Conservation (phyloP, 2,329 filamentous ascomycete genomes). For the Pseudonectria buxi region DNA sequence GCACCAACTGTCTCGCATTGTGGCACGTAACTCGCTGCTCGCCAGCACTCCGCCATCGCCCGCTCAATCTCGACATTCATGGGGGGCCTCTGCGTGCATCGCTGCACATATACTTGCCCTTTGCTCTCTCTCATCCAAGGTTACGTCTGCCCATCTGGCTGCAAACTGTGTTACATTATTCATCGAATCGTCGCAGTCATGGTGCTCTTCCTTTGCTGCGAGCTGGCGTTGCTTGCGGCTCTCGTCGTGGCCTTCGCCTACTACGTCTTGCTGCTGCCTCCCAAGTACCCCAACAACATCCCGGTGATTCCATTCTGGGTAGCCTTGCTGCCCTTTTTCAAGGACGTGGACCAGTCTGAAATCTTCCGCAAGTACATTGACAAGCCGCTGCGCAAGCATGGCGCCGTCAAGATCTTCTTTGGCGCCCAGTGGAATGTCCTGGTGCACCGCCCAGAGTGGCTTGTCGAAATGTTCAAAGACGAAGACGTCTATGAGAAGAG, state of each 20-base stretch:
- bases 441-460: conserved; percentile 35
- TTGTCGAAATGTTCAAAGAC: conserved; percentile 32
- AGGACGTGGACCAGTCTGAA: conserved; percentile 36
- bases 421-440: conserved; percentile 43
- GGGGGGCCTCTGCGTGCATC: too few species aligned
- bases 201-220: background rate
- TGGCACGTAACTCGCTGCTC: too few species aligned
- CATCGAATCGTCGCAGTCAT: too few species aligned
- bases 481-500: conserved; percentile 29
- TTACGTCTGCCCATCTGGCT: too few species aligned
- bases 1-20: too few species aligned
- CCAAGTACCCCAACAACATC: conserved; percentile 28
- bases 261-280: conserved; percentile 14
- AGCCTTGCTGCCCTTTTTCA: conserved; percentile 34
- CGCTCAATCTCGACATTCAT: too few species aligned
- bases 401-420: conserved; percentile 43
- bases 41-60: too few species aligned
- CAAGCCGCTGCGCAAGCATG: conserved; percentile 29
- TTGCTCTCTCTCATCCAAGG: too few species aligned
- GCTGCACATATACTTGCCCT: too few species aligned
- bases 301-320: conserved; percentile 39
- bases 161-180: too few species aligned
- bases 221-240: background rate
- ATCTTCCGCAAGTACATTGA: conserved; percentile 33
- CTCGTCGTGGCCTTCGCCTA: conserved; percentile 3